These are phyloP conservation scores for Boletus rex-veris DNA, from an alignment of 768 basidiomycete species.

Conservation along the genomic window DNA sequence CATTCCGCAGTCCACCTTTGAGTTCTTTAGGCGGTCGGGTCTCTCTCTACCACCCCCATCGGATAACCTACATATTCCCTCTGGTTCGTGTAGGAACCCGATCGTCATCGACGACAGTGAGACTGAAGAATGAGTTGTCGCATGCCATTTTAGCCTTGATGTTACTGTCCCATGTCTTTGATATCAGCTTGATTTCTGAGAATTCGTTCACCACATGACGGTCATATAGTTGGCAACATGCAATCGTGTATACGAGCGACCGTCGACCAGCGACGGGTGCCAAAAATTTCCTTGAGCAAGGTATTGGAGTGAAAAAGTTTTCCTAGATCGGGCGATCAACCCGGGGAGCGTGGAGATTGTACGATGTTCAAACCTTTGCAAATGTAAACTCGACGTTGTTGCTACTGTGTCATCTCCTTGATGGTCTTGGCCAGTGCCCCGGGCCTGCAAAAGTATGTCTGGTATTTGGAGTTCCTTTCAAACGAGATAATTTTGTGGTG, in stretches of 20 bases:
- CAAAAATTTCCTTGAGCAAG: no score
- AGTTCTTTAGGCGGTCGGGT: conserved; percentile 2
- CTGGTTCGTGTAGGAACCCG: conserved; percentile 18
- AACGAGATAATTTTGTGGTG: no score
- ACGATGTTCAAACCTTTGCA: conserved; percentile 59
- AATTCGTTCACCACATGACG: background rate
- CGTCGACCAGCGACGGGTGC: no score
- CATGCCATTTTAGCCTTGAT: no score
- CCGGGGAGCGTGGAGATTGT: background rate
- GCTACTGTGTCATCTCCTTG: conserved; percentile 54
- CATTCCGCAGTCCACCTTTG: background rate
- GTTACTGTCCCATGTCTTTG: background rate
- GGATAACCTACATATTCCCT: background rate
- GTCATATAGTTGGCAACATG: background rate
- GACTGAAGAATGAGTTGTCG: conserved; percentile 7
- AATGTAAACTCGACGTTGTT: conserved; percentile 71
- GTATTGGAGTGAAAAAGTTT: conserved; percentile 7
- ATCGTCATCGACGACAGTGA: conserved; percentile 26
- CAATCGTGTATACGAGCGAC: no score
- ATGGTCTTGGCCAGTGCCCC: conserved; percentile 56
- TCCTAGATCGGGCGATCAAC: conserved; percentile 8
- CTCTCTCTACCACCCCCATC: conserved; percentile 1
- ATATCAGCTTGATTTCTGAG: background rate
- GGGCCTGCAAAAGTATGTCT: conserved; percentile 33
- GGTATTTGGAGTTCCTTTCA: no score